A percentile compares a stretch with the other conserved stretches of the same genome.
phyloP scores from a whole-genome alignment of 768 basidiomycete genomes.

The Phallus indusiatus region DNA sequence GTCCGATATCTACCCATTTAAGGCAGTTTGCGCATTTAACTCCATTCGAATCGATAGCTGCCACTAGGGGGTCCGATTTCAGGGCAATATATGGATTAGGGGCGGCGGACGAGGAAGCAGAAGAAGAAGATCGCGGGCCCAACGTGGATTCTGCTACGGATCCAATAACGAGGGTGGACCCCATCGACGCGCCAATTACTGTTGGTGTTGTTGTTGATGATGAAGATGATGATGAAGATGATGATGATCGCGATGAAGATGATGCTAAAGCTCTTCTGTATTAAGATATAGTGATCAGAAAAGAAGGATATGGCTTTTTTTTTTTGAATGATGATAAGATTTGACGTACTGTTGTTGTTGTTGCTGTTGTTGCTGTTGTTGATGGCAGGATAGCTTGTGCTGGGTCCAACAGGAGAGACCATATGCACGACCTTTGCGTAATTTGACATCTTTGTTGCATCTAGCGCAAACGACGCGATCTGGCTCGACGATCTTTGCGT shows the following conservation, averaged over 20 bases:
- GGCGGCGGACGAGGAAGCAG: background rate
- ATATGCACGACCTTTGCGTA: conserved; percentile 36
- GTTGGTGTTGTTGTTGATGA: background rate
- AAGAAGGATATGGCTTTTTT: no score
- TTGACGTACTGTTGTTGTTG: background rate
- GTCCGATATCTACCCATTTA: conserved; percentile 1
- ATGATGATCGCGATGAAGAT: background rate
- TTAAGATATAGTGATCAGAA: no score
- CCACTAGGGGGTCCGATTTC: conserved; percentile 2
- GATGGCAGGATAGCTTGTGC: conserved; percentile 1
- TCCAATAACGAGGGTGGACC: background rate
- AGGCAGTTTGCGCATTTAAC: conserved; percentile 8
- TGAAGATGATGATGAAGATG: background rate
- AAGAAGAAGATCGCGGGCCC: background rate
- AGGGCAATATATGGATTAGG: background rate
- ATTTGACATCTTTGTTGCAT: conserved; percentile 55
- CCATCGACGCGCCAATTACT: background rate
- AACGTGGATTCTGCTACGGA: background rate
- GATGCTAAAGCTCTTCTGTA: no score
- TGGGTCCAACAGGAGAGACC: conserved; percentile 7
- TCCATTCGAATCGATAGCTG: background rate
- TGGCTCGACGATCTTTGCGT: conserved; percentile 38
- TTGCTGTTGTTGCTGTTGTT: background rate
- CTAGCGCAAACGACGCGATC: conserved; percentile 47
- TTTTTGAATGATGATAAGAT: no score